Evolutionary conservation across 805 yeast species (phyloP), one percentile per base, ranked within the genome.

Genomic region (Teunomyces lycoperdinae): DNA sequence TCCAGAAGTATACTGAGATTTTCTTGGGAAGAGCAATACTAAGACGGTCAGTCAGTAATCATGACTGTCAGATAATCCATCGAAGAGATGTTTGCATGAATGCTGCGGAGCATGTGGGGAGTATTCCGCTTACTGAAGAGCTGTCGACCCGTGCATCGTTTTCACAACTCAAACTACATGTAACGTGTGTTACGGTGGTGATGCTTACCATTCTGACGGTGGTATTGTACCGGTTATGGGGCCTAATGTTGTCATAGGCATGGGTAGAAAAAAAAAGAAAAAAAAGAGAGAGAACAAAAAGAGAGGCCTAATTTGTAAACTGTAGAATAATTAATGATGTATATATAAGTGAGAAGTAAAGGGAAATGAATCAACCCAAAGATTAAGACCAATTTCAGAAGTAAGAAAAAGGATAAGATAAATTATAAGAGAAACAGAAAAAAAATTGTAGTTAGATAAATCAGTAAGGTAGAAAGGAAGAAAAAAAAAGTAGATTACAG

Each of bases 51-150:
- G 56, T 73, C 29, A 50, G 49, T 17, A 52, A 44, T 2, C 30
- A 36, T 6, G 67, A 66, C 20, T 72, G 76, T 51, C 66, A 60
- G 46, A 53, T 71, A 24, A 63, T 73, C 27, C 58, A 54, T 43
- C 56, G 78, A 38, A 53, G 78, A 43, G 67, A 66, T 10, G 58
- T 73, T 5, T 73, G 78, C 42, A 64, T 57, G 44, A 71, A 61
- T 52, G 76, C 77, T 1, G 73, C 74, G 2, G 75, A 70, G 43
- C 68, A 68, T 47, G 74, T 71, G 26, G 72, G 72, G 11, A 63
- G 70, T 50, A 72, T 73, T 29, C 77, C 77, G 7, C 61, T 71
- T 27, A 60, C 68, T 1, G 73, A 68, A 46, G 68, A 64, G 20
- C 68, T 61, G 42, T 33, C 59, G 7, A 41, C 57, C n/a, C 48